Conservation (phyloP, 371 early-diverging fungal genomes). For the Rhizopus sp. region DNA sequence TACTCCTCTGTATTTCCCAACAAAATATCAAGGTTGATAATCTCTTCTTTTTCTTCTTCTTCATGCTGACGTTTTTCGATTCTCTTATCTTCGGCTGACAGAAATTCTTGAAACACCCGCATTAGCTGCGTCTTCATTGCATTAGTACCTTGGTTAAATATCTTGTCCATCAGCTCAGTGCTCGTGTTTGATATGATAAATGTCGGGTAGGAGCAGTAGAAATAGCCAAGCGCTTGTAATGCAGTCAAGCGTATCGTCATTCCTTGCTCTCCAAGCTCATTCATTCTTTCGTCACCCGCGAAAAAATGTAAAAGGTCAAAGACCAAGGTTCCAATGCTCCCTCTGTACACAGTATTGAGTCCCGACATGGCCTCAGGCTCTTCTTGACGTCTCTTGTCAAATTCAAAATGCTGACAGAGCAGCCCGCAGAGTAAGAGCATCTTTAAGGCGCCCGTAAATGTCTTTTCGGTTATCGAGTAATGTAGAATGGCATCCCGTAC, state of each 20-base stretch:
- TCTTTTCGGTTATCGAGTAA: constrained; percentile 2
- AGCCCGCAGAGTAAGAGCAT: constrained; percentile 64
- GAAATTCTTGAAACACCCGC: constrained; percentile 68
- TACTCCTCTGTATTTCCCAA: constrained; percentile 80
- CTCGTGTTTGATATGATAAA: constrained; percentile 64
- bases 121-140: constrained; percentile 69
- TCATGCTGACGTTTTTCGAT: constrained; percentile 42
- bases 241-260: constrained; percentile 26
- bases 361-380: constrained; percentile 27
- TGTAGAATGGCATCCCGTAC: constrained; percentile 29
- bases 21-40: constrained; percentile 71
- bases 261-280: constrained; percentile 16
- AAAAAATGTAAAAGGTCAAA: constrained; percentile 31
- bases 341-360: constrained; percentile 22
- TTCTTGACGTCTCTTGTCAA: constrained; percentile 60
- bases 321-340: constrained; percentile 18
- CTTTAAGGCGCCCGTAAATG: constrained; percentile 22
- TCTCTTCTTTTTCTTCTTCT: constrained; percentile 33
- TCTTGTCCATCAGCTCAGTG: constrained; percentile 65
- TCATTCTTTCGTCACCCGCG: constrained; percentile 17
- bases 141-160: constrained; percentile 54
- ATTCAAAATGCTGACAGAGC: constrained; percentile 75
- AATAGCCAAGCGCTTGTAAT: constrained; percentile 58
- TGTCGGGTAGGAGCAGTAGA: constrained; percentile 72
- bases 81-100: constrained; percentile 62